Evolutionary conservation across 2,329 filamentous ascomycete species (phyloP), one percentile per base, ranked within the genome.

Genomic region (Parascedosporium putredinis): DNA sequence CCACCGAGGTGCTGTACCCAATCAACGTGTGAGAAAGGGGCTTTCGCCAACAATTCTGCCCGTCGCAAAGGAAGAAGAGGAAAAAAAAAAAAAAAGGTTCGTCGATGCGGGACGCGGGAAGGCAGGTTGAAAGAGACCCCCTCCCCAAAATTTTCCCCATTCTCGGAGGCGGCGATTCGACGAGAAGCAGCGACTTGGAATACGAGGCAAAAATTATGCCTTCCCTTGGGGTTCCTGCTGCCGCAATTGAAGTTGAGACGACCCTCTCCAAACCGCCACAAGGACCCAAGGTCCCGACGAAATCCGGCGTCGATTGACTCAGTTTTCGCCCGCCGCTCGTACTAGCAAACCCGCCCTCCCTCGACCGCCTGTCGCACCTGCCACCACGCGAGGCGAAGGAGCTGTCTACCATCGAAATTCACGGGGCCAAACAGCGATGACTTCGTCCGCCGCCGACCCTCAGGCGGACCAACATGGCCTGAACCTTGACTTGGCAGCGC

Each of bases 391-490:
- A 45, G 74, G 70, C 73, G 74, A 75, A 77, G 68, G 73, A 77
- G 74, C 75, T 76, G 73, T 73, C 64, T 58, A 55, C 18, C 47
- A 14, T 6, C 16, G 24, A 7, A 49, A 20, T 31, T 25, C 36
- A 34, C 18, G 20, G 50, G 56, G 60, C 62, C 64, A 71, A 67
- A 18, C 65, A 78, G 75, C 74, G 74, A 78, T 79, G 75, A 77
- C 73, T 76, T 79, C 75, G 75, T 76, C 74, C 61, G 68, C 68
- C 63, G 68, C 63, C 63, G 36, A 20, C 33, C 12, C 47, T 34
- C 47, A 50, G 47, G 38, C 47, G 18, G 67, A 64, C 65, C 65
- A 62, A 56, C 40, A 36, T 34, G 45, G 47, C 27, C 48, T 40
- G 48, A 25, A 22, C 34, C 22, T 42, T 16, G 44, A 47, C 23